Conservation (phyloP, 2,329 filamentous ascomycete species). For the Tolypocladium sp. region DNA sequence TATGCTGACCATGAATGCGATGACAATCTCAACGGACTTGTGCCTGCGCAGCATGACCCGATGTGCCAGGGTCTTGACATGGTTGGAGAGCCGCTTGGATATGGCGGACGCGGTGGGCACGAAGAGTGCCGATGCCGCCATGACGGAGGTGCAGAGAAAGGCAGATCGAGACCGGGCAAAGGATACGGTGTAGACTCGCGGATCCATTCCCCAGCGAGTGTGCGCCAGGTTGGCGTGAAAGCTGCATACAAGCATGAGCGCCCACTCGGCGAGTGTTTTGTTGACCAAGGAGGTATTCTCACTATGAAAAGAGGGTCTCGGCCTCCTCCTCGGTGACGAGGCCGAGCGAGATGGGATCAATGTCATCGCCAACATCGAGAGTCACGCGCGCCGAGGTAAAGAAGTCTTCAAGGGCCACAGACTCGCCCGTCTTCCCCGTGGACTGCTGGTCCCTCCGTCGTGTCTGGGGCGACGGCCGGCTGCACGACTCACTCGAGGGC, state of each 20-base stretch:
- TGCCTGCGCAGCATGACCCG: conserved; percentile 52
- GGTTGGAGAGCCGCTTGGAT: conserved; percentile 55
- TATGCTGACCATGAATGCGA: conserved; percentile 68
- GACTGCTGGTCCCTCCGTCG: conserved; percentile 3
- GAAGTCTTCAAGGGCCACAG: conserved; percentile 46
- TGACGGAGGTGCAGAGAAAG: conserved; percentile 63
- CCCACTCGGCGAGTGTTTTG: not conserved
- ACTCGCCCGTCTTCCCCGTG: conserved; percentile 14
- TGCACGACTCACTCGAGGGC: conserved; percentile 32
- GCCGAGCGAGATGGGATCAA: conserved; percentile 62
- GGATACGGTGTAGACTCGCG: conserved; percentile 51
- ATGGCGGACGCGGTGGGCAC: conserved; percentile 53
- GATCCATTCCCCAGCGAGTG: conserved; percentile 66
- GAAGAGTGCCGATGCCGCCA: conserved; percentile 60
- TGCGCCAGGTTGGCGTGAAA: conserved; percentile 64
- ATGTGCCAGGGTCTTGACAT: conserved; percentile 53
- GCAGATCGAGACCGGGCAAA: conserved; percentile 61
- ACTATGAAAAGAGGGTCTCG: conserved; percentile 56
- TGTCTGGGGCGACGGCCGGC: conserved; percentile 16
- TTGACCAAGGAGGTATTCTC: conserved; percentile 17
- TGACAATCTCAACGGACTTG: conserved; percentile 63
- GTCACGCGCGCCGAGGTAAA: conserved; percentile 57
- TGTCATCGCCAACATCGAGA: conserved; percentile 52
- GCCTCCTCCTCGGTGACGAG: conserved; percentile 59
- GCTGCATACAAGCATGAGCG: conserved; percentile 24